phyloP scores from a whole-genome alignment of 108 stramenopile genomes.

The Pinguiococcus pyrenoidosus region DNA sequence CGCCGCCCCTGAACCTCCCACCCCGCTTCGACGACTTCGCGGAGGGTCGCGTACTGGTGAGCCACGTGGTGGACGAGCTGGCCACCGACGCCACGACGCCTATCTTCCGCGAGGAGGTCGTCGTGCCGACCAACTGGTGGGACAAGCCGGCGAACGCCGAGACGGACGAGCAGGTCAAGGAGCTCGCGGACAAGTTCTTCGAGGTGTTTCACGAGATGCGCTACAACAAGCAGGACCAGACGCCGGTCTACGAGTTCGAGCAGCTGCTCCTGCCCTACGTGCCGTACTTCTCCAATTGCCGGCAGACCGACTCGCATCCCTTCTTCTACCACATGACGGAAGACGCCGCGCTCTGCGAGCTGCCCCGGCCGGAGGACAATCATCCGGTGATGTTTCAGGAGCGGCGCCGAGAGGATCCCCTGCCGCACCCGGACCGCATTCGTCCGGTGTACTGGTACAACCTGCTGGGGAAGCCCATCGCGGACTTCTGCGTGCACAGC shows the following conservation, averaged over 20 bases:
- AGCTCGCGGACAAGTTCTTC: slow-evolving; percentile 49
- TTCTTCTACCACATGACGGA: slow-evolving; percentile 22
- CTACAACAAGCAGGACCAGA: not conserved
- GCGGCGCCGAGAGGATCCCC: not conserved
- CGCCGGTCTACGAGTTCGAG: slow-evolving; percentile 22
- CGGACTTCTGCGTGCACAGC: slow-evolving; percentile 54
- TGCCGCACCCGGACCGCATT: slow-evolving; percentile 49
- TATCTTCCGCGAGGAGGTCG: slow-evolving; percentile 19
- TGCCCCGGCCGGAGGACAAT: too few relatives aligned
- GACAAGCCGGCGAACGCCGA: slow-evolving; percentile 27
- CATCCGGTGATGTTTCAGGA: too few relatives aligned
- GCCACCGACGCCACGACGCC: slow-evolving; percentile 16
- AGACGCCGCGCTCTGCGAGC: slow-evolving; percentile 10
- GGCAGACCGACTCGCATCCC: slow-evolving; percentile 53
- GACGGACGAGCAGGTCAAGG: slow-evolving; percentile 26
- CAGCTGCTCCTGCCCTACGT: slow-evolving; percentile 55
- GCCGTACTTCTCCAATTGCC: slow-evolving; percentile 65
- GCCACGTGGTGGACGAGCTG: slow-evolving; percentile 42
- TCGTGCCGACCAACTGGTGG: slow-evolving; percentile 38
- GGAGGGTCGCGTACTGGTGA: slow-evolving; percentile 53
- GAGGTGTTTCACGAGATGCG: slow-evolving; percentile 53
- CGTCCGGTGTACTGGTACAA: slow-evolving; percentile 44
- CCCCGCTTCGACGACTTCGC: slow-evolving; percentile 52
- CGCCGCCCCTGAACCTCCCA: slow-evolving; percentile 58
- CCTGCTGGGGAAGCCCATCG: slow-evolving; percentile 45